phyloP scores from a whole-genome alignment of 305 asterid species.

The Rubia peregrina region DNA sequence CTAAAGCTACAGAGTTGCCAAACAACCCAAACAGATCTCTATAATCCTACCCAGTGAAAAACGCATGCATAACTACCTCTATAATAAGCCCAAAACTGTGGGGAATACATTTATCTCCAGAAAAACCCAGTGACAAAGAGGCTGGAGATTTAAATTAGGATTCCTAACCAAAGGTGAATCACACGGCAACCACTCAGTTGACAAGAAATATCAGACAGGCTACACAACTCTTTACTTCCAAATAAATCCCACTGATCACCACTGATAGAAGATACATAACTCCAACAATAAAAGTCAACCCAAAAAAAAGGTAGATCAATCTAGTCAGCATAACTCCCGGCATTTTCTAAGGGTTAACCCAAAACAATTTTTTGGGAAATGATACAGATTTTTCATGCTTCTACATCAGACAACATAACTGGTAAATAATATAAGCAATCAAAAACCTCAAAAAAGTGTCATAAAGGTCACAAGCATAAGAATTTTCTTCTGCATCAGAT shows the following conservation, averaged over 20 bases:
- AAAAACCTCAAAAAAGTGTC: conserved; percentile 7
- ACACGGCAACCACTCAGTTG: not conserved
- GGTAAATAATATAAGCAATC: not conserved
- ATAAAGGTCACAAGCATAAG: not conserved
- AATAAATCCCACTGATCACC: not conserved
- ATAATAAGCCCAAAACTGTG: not conserved
- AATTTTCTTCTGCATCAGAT: not conserved
- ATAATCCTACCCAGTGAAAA: not conserved
- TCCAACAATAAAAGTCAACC: not conserved
- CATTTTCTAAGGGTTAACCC: not conserved
- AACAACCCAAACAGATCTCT: not conserved
- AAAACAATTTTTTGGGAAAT: not conserved
- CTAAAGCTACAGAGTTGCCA: not conserved
- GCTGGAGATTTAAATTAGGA: not conserved
- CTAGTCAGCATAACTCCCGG: not conserved
- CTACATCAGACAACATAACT: not conserved
- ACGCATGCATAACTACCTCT: not conserved
- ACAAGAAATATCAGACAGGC: not conserved
- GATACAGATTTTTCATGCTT: not conserved
- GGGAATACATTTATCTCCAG: not conserved
- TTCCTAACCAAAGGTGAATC: not conserved
- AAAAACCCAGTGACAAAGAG: not conserved
- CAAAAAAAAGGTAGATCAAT: not conserved
- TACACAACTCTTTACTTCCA: not conserved
- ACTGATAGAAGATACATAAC: not conserved